Percentiles rank a stretch among this genome's conserved stretches.
Conservation (phyloP, 208 protist species). For the Porcisia deanei region DNA sequence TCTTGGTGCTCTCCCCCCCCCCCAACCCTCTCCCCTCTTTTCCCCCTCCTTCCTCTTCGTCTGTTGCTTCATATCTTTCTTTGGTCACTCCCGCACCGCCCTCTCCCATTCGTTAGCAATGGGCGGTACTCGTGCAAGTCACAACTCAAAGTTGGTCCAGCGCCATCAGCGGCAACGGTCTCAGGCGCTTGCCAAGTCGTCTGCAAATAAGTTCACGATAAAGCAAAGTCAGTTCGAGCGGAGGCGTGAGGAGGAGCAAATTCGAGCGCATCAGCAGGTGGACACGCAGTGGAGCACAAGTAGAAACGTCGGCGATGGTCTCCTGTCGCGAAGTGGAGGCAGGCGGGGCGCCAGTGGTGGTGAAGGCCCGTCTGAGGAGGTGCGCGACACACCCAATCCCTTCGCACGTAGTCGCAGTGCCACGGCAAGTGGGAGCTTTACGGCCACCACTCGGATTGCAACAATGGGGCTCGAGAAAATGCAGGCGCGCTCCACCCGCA, state of each 20-base stretch:
- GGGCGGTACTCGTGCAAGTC: constrained; percentile 38
- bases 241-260: constrained; percentile 69
- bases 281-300: constrained; percentile 7
- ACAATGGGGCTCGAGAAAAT: constrained; percentile 28
- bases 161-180: constrained; percentile 46
- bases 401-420: constrained; percentile 24
- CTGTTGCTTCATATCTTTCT: not conserved
- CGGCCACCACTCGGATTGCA: constrained; percentile 37
- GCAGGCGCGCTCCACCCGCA: constrained; percentile 25
- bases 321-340: constrained; percentile 10
- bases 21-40: not conserved
- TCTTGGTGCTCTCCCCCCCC: too few species aligned
- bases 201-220: constrained; percentile 59
- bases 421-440: constrained; percentile 5
- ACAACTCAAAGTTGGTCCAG: constrained; percentile 60
- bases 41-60: not conserved
- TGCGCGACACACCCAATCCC: constrained; percentile 49
- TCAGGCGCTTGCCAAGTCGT: constrained; percentile 37
- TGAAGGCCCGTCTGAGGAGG: constrained; percentile 31
- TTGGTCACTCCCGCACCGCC: not conserved
- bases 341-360: constrained; percentile 10
- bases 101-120: constrained; percentile 9
- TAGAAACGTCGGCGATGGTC: constrained; percentile 16
- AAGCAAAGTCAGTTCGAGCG: constrained; percentile 83
- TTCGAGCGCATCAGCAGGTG: constrained; percentile 29